phyloP scores from a whole-genome alignment of 2,329 filamentous ascomycete species.

The Trichoderma simmonsii region DNA sequence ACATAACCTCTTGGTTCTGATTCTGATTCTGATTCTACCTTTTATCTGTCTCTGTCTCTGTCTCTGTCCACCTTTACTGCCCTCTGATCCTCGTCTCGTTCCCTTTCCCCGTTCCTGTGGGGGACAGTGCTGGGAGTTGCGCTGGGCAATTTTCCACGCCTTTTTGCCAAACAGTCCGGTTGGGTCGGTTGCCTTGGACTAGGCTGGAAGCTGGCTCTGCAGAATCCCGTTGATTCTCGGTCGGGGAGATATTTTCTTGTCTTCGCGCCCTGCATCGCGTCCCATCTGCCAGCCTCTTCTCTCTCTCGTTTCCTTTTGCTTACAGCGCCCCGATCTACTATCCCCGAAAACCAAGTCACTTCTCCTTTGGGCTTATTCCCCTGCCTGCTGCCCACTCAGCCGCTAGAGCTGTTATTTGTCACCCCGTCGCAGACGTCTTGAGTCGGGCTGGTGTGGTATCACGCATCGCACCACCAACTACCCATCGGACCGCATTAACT shows the following conservation, averaged over 20 bases:
- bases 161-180: not conserved
- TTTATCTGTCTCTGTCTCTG: not conserved
- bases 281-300: not conserved
- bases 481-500: constrained; percentile 18
- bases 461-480: constrained; percentile 19
- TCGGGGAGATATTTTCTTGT: constrained; percentile 13
- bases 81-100: not conserved
- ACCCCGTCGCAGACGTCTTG: constrained; percentile 21
- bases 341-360: not conserved
- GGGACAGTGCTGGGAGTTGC: constrained; percentile 11
- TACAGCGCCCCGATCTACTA: not conserved
- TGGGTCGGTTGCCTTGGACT: constrained; percentile 16
- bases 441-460: constrained; percentile 20
- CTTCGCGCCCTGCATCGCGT: constrained; percentile 8
- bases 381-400: constrained; percentile 8
- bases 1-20: constrained; percentile 19
- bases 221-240: not conserved
- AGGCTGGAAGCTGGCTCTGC: constrained; percentile 16
- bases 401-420: constrained; percentile 21
- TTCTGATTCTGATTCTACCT: not conserved
- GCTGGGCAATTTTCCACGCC: constrained; percentile 2
- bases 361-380: constrained; percentile 6
- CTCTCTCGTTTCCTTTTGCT: not conserved
- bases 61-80: not conserved
- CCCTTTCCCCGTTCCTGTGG: not conserved